phyloP scores from a whole-genome alignment of 768 basidiomycete species.

The Leccinum obscurum region DNA sequence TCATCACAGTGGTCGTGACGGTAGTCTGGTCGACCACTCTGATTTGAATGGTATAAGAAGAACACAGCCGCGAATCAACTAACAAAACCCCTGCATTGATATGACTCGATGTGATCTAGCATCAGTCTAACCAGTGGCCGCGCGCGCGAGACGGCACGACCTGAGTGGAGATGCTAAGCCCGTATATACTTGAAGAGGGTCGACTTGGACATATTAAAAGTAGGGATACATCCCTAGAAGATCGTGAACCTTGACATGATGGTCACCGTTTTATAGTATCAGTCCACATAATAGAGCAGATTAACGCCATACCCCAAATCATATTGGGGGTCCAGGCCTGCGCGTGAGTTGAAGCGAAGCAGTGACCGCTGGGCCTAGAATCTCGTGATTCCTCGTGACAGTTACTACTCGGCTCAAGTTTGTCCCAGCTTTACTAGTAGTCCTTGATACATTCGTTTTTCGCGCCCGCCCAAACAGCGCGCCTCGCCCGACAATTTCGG shows the following conservation, averaged over 20 bases:
- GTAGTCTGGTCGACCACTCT: slow-evolving; percentile 46
- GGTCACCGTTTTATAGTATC: too few species aligned
- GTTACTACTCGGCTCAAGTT: too few species aligned
- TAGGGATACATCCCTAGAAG: slow-evolving; percentile 47
- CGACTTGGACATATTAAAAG: slow-evolving; percentile 52
- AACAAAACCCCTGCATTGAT: slow-evolving; percentile 49
- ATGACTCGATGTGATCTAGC: slow-evolving; percentile 17
- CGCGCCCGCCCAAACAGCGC: too few species aligned
- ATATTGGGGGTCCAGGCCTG: too few species aligned
- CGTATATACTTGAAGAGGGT: slow-evolving; percentile 45
- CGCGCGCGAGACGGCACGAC: too few species aligned
- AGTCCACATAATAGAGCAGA: neutral
- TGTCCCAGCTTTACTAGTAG: too few species aligned
- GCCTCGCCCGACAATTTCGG: too few species aligned
- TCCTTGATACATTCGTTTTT: too few species aligned
- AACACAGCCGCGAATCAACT: slow-evolving; percentile 48
- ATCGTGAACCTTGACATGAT: slow-evolving; percentile 17
- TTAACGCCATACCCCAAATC: too few species aligned
- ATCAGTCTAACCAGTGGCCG: neutral
- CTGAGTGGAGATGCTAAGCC: slow-evolving; percentile 42
- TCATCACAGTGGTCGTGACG: slow-evolving; percentile 36
- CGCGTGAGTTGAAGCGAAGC: too few species aligned
- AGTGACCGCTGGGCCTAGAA: too few species aligned
- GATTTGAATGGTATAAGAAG: slow-evolving; percentile 31
- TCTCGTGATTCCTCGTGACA: too few species aligned